Evolutionary conservation across 352 stramenopile species (phyloP), one percentile per base, ranked within the genome.

Genomic region (Saprolegnia parasitica): DNA sequence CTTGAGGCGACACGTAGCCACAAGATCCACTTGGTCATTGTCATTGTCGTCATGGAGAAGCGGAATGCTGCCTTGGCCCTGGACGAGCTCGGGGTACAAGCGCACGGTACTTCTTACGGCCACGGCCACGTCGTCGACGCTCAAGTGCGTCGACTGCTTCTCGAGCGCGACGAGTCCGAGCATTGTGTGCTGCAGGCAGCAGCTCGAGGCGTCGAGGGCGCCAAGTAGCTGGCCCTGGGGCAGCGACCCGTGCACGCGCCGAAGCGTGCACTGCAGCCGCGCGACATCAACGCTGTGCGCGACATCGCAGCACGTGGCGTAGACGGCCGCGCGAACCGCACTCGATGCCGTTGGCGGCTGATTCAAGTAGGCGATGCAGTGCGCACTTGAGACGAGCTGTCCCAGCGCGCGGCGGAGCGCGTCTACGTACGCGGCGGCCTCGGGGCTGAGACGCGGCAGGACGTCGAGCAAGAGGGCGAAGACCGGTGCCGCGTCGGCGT

Each of bases 171-270:
- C 13, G 2, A 60, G 35, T 13, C 11, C 52, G 11, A 60, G 52
- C 52, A 60, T 60, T 4, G 52, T 24, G 52, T n/a, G 52, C n/a
- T 60, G 52, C 1, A 60, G 52, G 35, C 52, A 60, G 35, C 52
- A 60, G 35, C 24, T 24, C 35, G 52, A 26, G 13, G n/a, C 11
- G 1, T 42, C 24, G 24, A 40, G 24, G 13, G 52, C 24, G 8
- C 16, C 24, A 15, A 60, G 52, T 1, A 60, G 24, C 35, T 60
- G 13, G 11, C 3, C 8, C 52, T 60, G 11, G 4, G 24, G 52
- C 35, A 60, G 35, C 11, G 52, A 49, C 9, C 52, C 13, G 24
- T 24, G 52, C n/a, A 60, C 20, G 9, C 52, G 52, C 3, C 35
- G 11, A 8, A 60, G 35, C 8, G 24, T 60, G 35, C 52, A 60